Base-by-base conservation (phyloP, 805 yeast species). In the Barnettozyma siamensis region DNA sequence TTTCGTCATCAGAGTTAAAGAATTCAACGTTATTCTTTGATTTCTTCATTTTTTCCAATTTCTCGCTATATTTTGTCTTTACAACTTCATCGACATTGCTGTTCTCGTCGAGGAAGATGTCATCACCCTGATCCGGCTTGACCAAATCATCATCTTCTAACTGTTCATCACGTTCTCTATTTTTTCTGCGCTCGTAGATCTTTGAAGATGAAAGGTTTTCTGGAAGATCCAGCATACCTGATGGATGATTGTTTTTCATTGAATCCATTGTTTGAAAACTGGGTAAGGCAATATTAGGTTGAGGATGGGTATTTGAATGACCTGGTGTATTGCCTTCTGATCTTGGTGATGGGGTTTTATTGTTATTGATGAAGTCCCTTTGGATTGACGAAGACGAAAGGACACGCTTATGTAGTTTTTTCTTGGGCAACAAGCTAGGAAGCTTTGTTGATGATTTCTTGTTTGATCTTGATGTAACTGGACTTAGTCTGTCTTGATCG, bases 351-450 rank as follows among this genome's bases (percentile, higher is more conserved):
- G 27, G 23, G 20, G 19, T 35, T 31, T 16, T 23, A 11, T 35
- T 34, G 13, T 13, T 17, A n/a, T 46, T 16, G 34, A 51, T 45
- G 28, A 50, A 43, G 28, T 50, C 57, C 18, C 30, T 37, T 19
- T 43, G 45, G 15, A 48, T 17, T 4, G 58, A 54, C 11, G 48
- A 31, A 7, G 55, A 42, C 12, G 55, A 50, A 5, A 55, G 47
- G 2, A 53, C 57, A 15, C 50, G 34, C 36, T 49, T 53, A 41
- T 54, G 54, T 33, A 54, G 40, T 39, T 47, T 48, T 38, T 55
- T 54, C 23, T 45, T 31, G 17, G 48, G 35, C n/a, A 28, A 15
- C n/a, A 43, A 26, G n/a, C 37, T 34, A 11, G 45, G 33, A 30
- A n/a, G n/a, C 7, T 34, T 41, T 21, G 33, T 41, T 8, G 41